phyloP scores from a whole-genome alignment of 768 basidiomycete genomes.

The Terana coerulea region DNA sequence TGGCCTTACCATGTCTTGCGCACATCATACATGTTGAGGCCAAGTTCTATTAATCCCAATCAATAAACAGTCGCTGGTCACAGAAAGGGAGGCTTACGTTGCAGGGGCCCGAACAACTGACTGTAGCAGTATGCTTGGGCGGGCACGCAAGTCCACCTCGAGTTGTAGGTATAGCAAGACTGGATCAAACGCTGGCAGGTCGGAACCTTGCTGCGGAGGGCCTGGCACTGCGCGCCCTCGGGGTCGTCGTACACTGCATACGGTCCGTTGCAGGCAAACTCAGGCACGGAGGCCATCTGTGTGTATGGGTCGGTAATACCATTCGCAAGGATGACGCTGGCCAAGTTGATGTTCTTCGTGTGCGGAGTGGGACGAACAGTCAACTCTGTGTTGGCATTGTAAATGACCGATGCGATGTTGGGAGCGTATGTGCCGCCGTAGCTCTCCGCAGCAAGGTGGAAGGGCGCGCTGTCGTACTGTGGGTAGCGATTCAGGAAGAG shows the following conservation, averaged over 20 bases:
- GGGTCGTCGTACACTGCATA: slow-evolving; percentile 73
- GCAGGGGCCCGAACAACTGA: slow-evolving; percentile 67
- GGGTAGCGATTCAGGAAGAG: slow-evolving; percentile 78
- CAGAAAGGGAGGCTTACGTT: slow-evolving; percentile 45
- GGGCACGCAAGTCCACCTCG: slow-evolving; percentile 45
- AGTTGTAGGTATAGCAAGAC: slow-evolving; percentile 43
- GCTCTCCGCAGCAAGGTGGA: slow-evolving; percentile 81
- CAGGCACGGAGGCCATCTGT: slow-evolving; percentile 79
- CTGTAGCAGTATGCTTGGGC: slow-evolving; percentile 78
- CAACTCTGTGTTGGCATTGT: slow-evolving; percentile 69
- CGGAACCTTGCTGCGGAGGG: slow-evolving; percentile 42
- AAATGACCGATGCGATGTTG: slow-evolving; percentile 79
- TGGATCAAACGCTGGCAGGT: slow-evolving; percentile 52
- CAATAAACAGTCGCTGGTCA: not conserved
- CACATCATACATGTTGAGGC: slow-evolving; percentile 82
- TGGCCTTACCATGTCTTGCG: slow-evolving; percentile 50
- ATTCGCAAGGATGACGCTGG: slow-evolving; percentile 83
- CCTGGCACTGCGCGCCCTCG: slow-evolving; percentile 41
- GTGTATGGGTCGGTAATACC: slow-evolving; percentile 80
- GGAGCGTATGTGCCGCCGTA: slow-evolving; percentile 76
- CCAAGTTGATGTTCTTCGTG: slow-evolving; percentile 75
- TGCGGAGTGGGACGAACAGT: slow-evolving; percentile 38
- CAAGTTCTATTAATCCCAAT: slow-evolving; percentile 9
- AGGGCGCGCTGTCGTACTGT: slow-evolving; percentile 62
- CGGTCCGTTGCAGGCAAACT: slow-evolving; percentile 79